phyloP scores from a whole-genome alignment of 371 early-diverging fungal species.

The Mucor irregularis region DNA sequence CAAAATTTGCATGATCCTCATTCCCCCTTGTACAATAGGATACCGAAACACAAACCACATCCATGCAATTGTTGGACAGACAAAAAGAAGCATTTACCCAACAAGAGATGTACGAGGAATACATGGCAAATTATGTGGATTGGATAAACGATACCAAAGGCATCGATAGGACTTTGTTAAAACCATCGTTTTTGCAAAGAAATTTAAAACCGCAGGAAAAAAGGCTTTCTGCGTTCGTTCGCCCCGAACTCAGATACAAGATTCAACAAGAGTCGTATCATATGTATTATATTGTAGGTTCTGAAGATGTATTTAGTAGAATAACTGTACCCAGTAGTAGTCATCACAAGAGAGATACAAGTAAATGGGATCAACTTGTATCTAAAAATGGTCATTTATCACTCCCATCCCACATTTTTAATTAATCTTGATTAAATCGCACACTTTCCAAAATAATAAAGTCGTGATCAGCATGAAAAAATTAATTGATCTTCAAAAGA shows the following conservation, averaged over 20 bases:
- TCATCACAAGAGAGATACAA: too few species aligned
- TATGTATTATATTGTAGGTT: slow-evolving; percentile 47
- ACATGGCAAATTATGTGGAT: slow-evolving; percentile 82
- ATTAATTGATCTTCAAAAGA: too few species aligned
- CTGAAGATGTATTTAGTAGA: slow-evolving; percentile 58
- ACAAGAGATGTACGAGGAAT: slow-evolving; percentile 83
- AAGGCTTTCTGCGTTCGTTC: slow-evolving; percentile 50
- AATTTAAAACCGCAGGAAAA: slow-evolving; percentile 23
- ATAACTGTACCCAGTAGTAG: slow-evolving; percentile 3
- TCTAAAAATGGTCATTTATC: not conserved
- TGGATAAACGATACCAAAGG: slow-evolving; percentile 68
- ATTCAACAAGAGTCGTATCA: slow-evolving; percentile 71
- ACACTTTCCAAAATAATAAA: slow-evolving; percentile 58
- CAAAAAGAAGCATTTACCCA: slow-evolving; percentile 17
- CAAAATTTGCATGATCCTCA: too few species aligned
- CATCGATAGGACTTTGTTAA: slow-evolving; percentile 42
- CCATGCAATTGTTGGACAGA: slow-evolving; percentile 82
- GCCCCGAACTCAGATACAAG: slow-evolving; percentile 81
- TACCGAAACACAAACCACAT: slow-evolving; percentile 61
- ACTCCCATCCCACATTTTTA: too few species aligned
- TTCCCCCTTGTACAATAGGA: slow-evolving; percentile 35
- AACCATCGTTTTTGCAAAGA: slow-evolving; percentile 62
- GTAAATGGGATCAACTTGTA: not conserved
- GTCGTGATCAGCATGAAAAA: slow-evolving; percentile 53
- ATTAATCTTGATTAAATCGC: too few species aligned